A percentile compares a stretch with the other conserved stretches of the same genome.
These are phyloP conservation scores for Euclidium syriacum DNA, from an alignment of 345 rosid genomes.

Conservation along the genomic window DNA sequence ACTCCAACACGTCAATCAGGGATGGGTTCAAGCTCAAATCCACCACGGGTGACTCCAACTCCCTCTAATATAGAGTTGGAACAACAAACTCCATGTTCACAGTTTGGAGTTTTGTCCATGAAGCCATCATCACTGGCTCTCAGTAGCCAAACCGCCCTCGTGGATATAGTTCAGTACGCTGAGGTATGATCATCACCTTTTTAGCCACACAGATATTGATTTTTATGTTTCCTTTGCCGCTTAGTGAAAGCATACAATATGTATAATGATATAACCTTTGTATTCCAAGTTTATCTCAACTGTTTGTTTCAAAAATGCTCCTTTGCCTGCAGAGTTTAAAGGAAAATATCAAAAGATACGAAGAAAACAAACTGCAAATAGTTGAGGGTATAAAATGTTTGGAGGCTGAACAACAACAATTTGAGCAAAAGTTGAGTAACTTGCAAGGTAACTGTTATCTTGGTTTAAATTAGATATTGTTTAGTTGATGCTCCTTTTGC, in stretches of 20 bases:
- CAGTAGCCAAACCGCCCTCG: constrained; percentile 3
- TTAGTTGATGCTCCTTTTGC: neutral
- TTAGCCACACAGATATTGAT: neutral
- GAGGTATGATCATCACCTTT: constrained; percentile 7
- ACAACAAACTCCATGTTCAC: constrained; percentile 11
- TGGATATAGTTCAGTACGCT: constrained; percentile 3
- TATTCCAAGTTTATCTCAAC: neutral
- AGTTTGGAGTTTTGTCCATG: neutral
- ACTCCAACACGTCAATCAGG: neutral
- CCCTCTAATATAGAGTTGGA: neutral
- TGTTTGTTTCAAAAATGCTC: neutral
- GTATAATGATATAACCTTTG: neutral
- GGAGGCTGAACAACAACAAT: constrained; percentile 15
- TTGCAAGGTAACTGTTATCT: constrained; percentile 45
- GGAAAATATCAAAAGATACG: constrained; percentile 21
- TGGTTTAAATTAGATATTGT: neutral
- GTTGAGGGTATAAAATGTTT: constrained; percentile 24
- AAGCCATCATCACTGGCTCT: neutral
- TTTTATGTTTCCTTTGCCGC: too few species aligned
- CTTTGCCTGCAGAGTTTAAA: constrained; percentile 29
- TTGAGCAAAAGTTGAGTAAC: constrained; percentile 19
- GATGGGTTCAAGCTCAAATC: neutral
- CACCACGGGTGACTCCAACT: too few species aligned
- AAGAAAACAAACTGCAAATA: neutral
- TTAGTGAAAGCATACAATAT: neutral